These are phyloP conservation scores for Nicotiana paniculata DNA, from an alignment of 257 asterid genomes.

Conservation along the genomic window DNA sequence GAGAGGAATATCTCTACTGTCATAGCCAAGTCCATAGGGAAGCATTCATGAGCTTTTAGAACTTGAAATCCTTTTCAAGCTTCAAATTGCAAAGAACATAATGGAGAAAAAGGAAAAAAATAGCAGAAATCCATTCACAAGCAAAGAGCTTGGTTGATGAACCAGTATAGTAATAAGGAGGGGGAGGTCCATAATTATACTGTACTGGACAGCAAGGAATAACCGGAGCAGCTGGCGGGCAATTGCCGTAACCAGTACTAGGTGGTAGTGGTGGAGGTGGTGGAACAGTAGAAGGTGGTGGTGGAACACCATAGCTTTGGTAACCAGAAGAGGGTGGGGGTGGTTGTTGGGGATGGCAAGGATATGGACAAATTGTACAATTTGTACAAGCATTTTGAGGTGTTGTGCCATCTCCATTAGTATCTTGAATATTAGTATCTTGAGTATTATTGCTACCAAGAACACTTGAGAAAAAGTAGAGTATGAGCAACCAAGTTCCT, in stretches of 20 bases:
- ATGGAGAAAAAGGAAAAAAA: slow-evolving; percentile 1
- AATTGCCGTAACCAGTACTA: slow-evolving; percentile 9
- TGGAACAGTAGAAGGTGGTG: slow-evolving; percentile 10
- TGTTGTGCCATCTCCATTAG: slow-evolving; percentile 14
- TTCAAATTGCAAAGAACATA: neutral
- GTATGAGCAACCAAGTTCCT: slow-evolving; percentile 4
- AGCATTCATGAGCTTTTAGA: neutral
- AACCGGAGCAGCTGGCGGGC: slow-evolving; percentile 24
- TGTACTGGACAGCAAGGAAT: slow-evolving; percentile 19
- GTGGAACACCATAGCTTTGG: neutral
- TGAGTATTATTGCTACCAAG: neutral
- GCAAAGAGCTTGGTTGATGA: slow-evolving; percentile 7
- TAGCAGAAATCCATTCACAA: slow-evolving; percentile 8
- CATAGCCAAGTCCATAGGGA: too few species aligned
- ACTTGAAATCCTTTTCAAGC: slow-evolving; percentile 8
- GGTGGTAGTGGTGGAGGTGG: slow-evolving; percentile 13
- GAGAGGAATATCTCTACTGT: neutral
- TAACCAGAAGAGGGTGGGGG: slow-evolving; percentile 7
- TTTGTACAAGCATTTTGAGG: slow-evolving; percentile 15
- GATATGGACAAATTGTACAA: slow-evolving; percentile 23
- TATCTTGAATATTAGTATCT: neutral
- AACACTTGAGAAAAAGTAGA: neutral
- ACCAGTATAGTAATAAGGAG: slow-evolving; percentile 19
- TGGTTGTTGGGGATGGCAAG: slow-evolving; percentile 15
- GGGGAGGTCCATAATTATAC: slow-evolving; percentile 10